Evolutionary conservation across 306 rosid species (phyloP), one percentile per base, ranked within the genome.

Genomic region (Calophaca sinica): DNA sequence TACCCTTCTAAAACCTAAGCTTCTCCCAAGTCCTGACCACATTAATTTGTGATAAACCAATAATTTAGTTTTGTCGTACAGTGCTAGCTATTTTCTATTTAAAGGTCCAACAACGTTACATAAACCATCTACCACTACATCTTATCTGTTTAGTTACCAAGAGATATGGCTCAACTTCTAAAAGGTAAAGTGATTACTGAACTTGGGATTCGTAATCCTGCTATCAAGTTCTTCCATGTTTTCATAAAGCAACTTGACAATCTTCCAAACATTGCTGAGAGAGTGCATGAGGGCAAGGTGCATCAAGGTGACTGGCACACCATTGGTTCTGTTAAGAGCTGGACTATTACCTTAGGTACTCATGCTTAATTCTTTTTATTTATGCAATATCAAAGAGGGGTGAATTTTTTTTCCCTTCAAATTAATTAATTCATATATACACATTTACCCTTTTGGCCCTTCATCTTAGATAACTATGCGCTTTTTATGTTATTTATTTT

Each of bases 231-330:
- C 67, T 61, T 61, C 46, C 7, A 61, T 36, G 45, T 0, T 14
- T 62, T n/a, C 13, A 44, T 26, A 33, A 61, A 13, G 46, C 46
- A 61, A 44, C 71, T 44, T 46, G 39, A 65, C 54, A 28, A 44
- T 44, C 1, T 65, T 13, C 0, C 49, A 26, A 65, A 10, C 54
- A 5, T 65, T 44, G 14, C 32, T 65, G 54, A 28, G 1, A 65
- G 32, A 4, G 13, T 62, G 4, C 69, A 62, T 44, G 39, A 26
- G 7, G 4, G 12, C 1, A 7, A 65, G 11, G n/a, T 44, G 20
- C 71, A 65, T n/a, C n/a, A n/a, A n/a, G n/a, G n/a, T 26, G 55
- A 65, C 7, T 65, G 71, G 71, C 71, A 65, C 31, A 38, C 2
- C 11, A 10, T 44, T 65, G 71, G 39, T 2, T 6, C 71, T 10